Evolutionary conservation across 495 filamentous ascomycete genomes (phyloP).

Genomic region (Aspergillus cavernicola): DNA sequence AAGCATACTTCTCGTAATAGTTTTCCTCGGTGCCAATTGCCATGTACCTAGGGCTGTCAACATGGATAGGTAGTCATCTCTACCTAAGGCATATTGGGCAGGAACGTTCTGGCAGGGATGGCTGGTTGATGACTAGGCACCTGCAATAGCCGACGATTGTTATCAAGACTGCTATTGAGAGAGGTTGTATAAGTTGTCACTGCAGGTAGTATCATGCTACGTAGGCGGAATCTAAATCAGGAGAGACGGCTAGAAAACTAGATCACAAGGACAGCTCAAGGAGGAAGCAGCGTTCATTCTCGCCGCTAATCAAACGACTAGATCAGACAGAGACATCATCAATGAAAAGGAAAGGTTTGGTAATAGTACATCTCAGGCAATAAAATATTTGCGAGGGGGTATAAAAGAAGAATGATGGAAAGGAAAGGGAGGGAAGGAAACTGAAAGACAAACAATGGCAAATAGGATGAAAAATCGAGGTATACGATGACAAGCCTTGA

Average conservation of each 20-base stretch:
- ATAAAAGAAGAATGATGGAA: conserved; percentile 24
- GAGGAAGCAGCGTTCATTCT: neutral
- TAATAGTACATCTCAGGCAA: conserved; percentile 32
- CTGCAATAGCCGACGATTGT: neutral
- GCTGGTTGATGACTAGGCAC: neutral
- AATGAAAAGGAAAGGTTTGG: conserved; percentile 10
- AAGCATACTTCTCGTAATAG: too few relatives aligned
- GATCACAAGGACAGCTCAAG: neutral
- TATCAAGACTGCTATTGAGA: too few relatives aligned
- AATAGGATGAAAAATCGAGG: conserved; percentile 10
- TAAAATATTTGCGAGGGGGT: conserved; percentile 32
- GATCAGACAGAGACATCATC: conserved; percentile 21
- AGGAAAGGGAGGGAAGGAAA: conserved; percentile 17
- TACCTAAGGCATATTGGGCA: conserved; percentile 1
- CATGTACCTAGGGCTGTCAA: too few relatives aligned
- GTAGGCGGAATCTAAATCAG: neutral
- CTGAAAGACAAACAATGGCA: conserved; percentile 19
- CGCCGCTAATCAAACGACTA: conserved; percentile 1
- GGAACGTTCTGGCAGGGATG: neutral
- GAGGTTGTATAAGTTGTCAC: too few relatives aligned
- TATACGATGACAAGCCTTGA: neutral
- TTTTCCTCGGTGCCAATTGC: too few relatives aligned
- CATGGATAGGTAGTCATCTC: too few relatives aligned
- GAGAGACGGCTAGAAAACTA: too few relatives aligned
- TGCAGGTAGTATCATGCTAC: too few relatives aligned